Conservation (phyloP, 345 rosid genomes). For the Garcia nutans region DNA sequence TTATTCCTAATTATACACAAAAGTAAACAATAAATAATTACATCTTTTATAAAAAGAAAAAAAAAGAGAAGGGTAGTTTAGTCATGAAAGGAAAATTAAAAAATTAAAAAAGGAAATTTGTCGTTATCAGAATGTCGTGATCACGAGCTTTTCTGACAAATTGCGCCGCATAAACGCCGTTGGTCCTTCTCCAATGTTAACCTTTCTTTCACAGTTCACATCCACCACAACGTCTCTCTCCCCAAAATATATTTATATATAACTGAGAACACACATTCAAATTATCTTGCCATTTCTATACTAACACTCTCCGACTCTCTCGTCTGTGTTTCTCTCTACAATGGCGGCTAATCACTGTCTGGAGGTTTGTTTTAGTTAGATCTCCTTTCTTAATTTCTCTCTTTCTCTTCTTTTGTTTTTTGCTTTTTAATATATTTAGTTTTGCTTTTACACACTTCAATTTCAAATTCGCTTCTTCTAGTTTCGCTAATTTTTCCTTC, state of each 20-base stretch:
- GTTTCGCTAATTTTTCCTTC: neutral
- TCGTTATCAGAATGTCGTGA: conserved; percentile 34
- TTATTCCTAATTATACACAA: too few species aligned
- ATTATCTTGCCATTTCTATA: neutral
- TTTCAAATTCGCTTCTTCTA: neutral
- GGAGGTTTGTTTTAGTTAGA: conserved; percentile 32
- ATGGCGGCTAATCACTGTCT: conserved; percentile 29
- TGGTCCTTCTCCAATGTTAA: conserved; percentile 3
- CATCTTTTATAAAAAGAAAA: neutral
- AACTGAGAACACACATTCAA: neutral
- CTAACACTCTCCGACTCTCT: neutral
- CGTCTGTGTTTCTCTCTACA: conserved; percentile 1
- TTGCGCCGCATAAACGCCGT: conserved; percentile 24
- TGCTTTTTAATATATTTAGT: neutral
- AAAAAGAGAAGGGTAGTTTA: conserved; percentile 17
- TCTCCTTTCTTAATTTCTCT: neutral
- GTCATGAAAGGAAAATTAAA: neutral
- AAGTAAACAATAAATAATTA: neutral
- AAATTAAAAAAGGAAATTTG: neutral
- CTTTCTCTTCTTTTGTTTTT: neutral
- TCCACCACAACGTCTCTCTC: neutral
- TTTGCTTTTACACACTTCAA: neutral
- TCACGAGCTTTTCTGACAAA: conserved; percentile 40
- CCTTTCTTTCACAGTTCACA: neutral
- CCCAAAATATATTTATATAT: neutral